Percentiles rank a stretch among this genome's conserved stretches.
These are phyloP conservation scores for Hypomontagnella submonticulosa DNA, from an alignment of 495 filamentous ascomycete species.

Conservation along the genomic window DNA sequence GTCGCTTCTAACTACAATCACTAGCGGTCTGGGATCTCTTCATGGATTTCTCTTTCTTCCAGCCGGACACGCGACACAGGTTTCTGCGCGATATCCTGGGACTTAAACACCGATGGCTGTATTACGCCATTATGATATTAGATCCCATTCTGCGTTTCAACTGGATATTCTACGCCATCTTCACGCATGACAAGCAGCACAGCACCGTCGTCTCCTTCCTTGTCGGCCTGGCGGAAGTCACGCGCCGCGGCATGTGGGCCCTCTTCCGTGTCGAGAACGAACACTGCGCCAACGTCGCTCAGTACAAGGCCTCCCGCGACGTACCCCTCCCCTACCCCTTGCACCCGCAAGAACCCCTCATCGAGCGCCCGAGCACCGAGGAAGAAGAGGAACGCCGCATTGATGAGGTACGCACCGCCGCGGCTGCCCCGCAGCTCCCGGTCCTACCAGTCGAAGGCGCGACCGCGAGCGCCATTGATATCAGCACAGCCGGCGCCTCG, in stretches of 20 bases:
- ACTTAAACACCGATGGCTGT: slow-evolving; percentile 79
- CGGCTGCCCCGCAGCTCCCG: slow-evolving; percentile 9
- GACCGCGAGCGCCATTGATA: slow-evolving; percentile 27
- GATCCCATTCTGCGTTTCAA: slow-evolving; percentile 93
- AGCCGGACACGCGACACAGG: slow-evolving; percentile 73
- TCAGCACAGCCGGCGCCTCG: slow-evolving; percentile 23
- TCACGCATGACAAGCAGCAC: slow-evolving; percentile 79
- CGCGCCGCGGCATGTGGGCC: slow-evolving; percentile 86
- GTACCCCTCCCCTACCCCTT: slow-evolving; percentile 82
- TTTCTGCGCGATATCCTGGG: slow-evolving; percentile 84
- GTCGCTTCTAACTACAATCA: slow-evolving; percentile 12
- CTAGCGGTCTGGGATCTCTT: slow-evolving; percentile 91
- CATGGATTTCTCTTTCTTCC: slow-evolving; percentile 93
- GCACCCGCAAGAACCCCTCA: slow-evolving; percentile 43
- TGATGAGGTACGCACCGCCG: slow-evolving; percentile 19
- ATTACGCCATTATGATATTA: slow-evolving; percentile 84
- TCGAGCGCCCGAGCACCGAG: slow-evolving; percentile 45
- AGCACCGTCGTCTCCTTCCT: slow-evolving; percentile 80
- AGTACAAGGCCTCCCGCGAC: slow-evolving; percentile 85
- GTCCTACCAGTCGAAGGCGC: slow-evolving; percentile 33
- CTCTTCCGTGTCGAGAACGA: slow-evolving; percentile 97
- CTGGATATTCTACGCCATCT: slow-evolving; percentile 96
- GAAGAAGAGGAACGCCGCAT: slow-evolving; percentile 32
- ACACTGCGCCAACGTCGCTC: slow-evolving; percentile 86
- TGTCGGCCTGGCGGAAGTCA: slow-evolving; percentile 79